These are phyloP conservation scores for Exophiala sp. DNA, from an alignment of 2,329 filamentous ascomycete species.

Conservation along the genomic window DNA sequence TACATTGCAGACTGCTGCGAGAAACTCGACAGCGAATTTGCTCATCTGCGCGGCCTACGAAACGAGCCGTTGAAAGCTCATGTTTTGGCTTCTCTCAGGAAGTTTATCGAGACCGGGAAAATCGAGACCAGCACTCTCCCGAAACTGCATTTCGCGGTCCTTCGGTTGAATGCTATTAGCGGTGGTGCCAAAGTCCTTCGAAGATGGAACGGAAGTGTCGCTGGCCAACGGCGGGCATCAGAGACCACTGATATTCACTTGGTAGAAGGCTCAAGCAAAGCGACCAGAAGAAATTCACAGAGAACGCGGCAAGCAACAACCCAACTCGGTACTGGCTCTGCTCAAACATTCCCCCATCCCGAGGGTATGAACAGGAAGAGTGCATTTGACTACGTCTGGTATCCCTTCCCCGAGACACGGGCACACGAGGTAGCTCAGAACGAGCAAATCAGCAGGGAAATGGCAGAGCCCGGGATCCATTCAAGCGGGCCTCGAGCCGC, in stretches of 20 bases:
- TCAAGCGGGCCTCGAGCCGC: slow-evolving; percentile 18
- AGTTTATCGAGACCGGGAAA: slow-evolving; percentile 11
- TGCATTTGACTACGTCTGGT: slow-evolving; percentile 24
- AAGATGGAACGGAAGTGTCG: slow-evolving; percentile 11
- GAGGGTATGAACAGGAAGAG: slow-evolving; percentile 18
- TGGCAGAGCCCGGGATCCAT: slow-evolving; percentile 14
- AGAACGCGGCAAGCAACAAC: neutral
- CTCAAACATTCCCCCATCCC: slow-evolving; percentile 8
- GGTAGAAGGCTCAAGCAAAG: neutral
- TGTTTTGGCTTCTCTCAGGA: slow-evolving; percentile 12
- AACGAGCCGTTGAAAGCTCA: slow-evolving; percentile 13
- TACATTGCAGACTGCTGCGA: slow-evolving; percentile 15
- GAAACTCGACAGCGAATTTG: slow-evolving; percentile 10
- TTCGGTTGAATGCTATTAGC: slow-evolving; percentile 21
- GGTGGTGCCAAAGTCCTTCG: slow-evolving; percentile 12
- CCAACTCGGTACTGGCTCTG: neutral
- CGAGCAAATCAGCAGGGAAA: slow-evolving; percentile 22
- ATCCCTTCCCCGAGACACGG: slow-evolving; percentile 24
- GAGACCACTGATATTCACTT: too few relatives aligned
- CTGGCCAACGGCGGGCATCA: slow-evolving; percentile 3
- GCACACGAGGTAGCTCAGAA: slow-evolving; percentile 22
- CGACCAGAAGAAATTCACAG: neutral
- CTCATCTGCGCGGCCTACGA: slow-evolving; percentile 13
- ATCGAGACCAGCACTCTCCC: slow-evolving; percentile 15
- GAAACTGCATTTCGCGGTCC: slow-evolving; percentile 20